Evolutionary conservation across 1,284 basidiomycete genomes (phyloP).

Genomic region (Irpex sp.): DNA sequence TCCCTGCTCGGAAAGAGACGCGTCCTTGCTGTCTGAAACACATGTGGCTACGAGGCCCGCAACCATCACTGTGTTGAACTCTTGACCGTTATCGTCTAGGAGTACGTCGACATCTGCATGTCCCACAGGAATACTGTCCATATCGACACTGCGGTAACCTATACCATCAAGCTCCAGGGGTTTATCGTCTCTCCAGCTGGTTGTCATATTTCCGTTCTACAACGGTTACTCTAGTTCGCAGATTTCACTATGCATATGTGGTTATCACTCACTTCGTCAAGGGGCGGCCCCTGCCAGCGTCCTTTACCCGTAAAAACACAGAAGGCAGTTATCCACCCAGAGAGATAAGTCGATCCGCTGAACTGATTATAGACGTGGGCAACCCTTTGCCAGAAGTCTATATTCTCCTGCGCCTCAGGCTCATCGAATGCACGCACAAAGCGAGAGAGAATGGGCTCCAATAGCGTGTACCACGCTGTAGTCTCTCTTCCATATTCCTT

Average conservation of each 20-base stretch:
- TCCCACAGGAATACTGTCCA: background rate
- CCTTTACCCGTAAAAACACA: background rate
- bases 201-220: background rate
- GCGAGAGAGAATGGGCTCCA: slow-evolving; percentile 31
- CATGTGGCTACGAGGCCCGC: background rate
- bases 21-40: background rate
- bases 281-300: background rate
- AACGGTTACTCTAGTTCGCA: background rate
- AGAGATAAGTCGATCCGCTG: background rate
- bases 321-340: background rate
- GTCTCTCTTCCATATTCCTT: slow-evolving; percentile 32
- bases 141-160: background rate
- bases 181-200: background rate
- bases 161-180: background rate
- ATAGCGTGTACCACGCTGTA: slow-evolving; percentile 30
- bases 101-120: background rate
- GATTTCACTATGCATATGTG: background rate
- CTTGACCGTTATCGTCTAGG: background rate
- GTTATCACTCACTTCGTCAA: background rate
- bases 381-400: slow-evolving; percentile 35
- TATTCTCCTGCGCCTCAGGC: slow-evolving; percentile 15
- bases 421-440: slow-evolving; percentile 35
- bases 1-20: background rate
- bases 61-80: background rate
- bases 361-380: slow-evolving; percentile 6